Base-by-base conservation (phyloP, 257 asterid species). In the Solanum paucissectum region DNA sequence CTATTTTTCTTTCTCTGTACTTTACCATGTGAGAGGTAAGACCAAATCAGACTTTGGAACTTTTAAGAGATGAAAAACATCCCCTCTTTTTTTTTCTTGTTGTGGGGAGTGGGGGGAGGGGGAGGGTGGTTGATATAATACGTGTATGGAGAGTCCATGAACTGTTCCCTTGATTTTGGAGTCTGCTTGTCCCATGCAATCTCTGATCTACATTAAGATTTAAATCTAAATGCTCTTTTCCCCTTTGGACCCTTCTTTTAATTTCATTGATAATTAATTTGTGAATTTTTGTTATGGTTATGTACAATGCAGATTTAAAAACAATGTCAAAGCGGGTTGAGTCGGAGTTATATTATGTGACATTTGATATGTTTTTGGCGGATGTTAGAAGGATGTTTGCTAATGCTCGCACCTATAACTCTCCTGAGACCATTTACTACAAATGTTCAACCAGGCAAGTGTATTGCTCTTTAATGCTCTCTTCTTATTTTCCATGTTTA, bases 331-430 rank as follows among this genome's bases (percentile, higher is more conserved):
- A 92, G 93, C 92, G 99, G 77, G 98, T 97, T 81, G 99, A 97
- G 76, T 97, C 98, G 3, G 99, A 97, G 92, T 94, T 87, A 87
- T 97, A 95, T 81, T 97, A 95, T 20, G 95, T 94, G 89, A 97
- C 99, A 1, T 92, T 97, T 86, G 99, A 97, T 91, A 97, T 97
- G 98, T 97, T 97, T 87, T 91, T 93, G 55, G 98, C 98, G 62
- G 98, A 97, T 86, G 95, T 88, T 32, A 91, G 89, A 91, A 95
- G 98, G 91, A 97, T 95, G 98, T 95, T 97, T 86, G 84, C 91
- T 3, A 97, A 97, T 71, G 99, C 99, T n/a, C 97, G 98, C 86
- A 95, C 99, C 37, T 97, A 97, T 86, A 95, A 97, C 92, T 95
- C 98, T 66, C 98, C 99, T 0, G 98, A 97, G 18, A 97, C 99